Evolutionary conservation across 495 filamentous ascomycete species (phyloP), one percentile per base, ranked within the genome.

Genomic region (Xylona heveae): DNA sequence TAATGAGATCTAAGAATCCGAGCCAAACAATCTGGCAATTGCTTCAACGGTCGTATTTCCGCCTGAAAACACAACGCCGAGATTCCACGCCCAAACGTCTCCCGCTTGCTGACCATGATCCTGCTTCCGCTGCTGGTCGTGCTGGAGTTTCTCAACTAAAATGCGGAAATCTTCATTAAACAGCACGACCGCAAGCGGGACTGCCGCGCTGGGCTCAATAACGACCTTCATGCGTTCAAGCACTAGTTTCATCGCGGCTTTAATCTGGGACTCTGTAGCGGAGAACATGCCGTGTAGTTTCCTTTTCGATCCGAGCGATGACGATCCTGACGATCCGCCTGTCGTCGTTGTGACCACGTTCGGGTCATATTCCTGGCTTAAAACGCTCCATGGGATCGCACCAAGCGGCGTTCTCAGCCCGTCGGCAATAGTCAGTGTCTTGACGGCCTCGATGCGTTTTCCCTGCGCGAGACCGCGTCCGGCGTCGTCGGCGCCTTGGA

Each of bases 141-240:
- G n/a, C n/a, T n/a, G n/a, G n/a, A n/a, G n/a, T 31, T 45, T 49
- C 51, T 82, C 71, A 21, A 81, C 76, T 46, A 70, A 40, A 14
- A 44, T 50, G 39, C 80, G 58, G 43, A 92, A 93, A 17, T 79
- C 78, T 48, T 91, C 81, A 48, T 88, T 71, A 42, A 66, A 93
- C 43, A 97, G 50, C 35, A 70, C 74, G 4, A 76, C 75, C 3
- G 88, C 88, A 41, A 97, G 50, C 9, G 72, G 71, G 14, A 97
- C 84, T 2, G 74, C 81, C 2, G 84, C 67, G 49, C 78, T 84
- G 29, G 88, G 88, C 58, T 97, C 88, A 16, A 94, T 66, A 26
- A 93, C 65, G 26, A 91, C 54, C 68, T 95, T 95, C 66, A 92
- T 71, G 36, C 84, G 53, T 62, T 97, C 85, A 45, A 85, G 49